Conservation (phyloP, 1,284 basidiomycete species). For the Kalmanozyma brasiliensis region DNA sequence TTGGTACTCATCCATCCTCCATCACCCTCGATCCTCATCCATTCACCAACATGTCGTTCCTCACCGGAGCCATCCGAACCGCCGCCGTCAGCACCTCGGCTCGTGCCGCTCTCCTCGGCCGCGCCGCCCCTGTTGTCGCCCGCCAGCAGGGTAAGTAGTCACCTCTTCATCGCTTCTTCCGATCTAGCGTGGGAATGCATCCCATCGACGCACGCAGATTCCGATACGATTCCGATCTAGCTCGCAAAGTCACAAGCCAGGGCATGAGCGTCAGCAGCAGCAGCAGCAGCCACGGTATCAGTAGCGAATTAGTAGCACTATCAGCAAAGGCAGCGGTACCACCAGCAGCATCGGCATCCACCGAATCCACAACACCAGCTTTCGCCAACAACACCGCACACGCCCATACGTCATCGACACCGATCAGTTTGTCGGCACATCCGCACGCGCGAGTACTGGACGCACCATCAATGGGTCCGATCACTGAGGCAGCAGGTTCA, state of each 20-base stretch:
- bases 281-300: too few relatives aligned
- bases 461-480: too few relatives aligned
- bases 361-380: too few relatives aligned
- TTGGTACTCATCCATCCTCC: not conserved
- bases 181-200: not conserved
- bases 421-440: too few relatives aligned
- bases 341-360: not conserved
- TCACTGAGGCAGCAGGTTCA: too few relatives aligned
- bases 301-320: not conserved
- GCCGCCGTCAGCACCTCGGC: constrained; percentile 58
- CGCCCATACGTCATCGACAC: too few relatives aligned
- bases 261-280: constrained; percentile 1
- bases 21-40: constrained; percentile 2
- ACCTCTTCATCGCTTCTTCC: constrained; percentile 5
- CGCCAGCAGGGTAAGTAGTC: constrained; percentile 46
- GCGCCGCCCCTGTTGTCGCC: constrained; percentile 41
- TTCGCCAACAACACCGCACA: too few relatives aligned
- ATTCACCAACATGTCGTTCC: constrained; percentile 52
- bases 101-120: constrained; percentile 47
- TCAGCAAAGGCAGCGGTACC: constrained; percentile 2
- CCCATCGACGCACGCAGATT: too few relatives aligned
- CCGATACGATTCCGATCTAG: too few relatives aligned
- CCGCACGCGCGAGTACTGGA: too few relatives aligned
- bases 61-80: constrained; percentile 60
- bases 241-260: constrained; percentile 1